Evolutionary conservation across 1,284 basidiomycete species (phyloP).

Genomic region (Rhodotorula sp.): DNA sequence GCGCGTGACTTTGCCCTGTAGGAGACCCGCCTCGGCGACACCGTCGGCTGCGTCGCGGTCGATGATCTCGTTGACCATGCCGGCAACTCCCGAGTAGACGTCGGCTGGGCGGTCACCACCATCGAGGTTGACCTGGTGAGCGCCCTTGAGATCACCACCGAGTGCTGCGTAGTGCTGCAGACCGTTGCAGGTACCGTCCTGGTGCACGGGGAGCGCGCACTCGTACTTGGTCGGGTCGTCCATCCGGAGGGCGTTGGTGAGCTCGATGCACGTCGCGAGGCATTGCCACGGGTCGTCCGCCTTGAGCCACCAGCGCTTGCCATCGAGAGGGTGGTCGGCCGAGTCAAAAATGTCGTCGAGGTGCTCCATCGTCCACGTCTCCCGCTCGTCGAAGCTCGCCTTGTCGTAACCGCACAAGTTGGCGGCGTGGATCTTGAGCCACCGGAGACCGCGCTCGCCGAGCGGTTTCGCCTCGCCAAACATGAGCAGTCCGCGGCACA

Average conservation of each 20-base stretch:
- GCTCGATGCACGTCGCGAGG: slow-evolving; percentile 85
- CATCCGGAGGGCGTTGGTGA: slow-evolving; percentile 72
- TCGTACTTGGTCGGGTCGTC: slow-evolving; percentile 68
- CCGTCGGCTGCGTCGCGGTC: slow-evolving; percentile 56
- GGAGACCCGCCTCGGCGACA: slow-evolving; percentile 60
- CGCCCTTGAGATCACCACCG: slow-evolving; percentile 86
- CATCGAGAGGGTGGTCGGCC: slow-evolving; percentile 79
- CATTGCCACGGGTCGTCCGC: slow-evolving; percentile 99
- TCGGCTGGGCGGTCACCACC: slow-evolving; percentile 85
- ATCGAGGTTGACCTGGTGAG: slow-evolving; percentile 87
- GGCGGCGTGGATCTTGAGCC: slow-evolving; percentile 90
- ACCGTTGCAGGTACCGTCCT: slow-evolving; percentile 98
- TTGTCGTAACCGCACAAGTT: slow-evolving; percentile 96
- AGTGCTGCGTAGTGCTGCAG: slow-evolving; percentile 98
- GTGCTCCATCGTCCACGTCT: slow-evolving; percentile 70
- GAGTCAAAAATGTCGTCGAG: slow-evolving; percentile 78
- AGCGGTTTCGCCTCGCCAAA: slow-evolving; percentile 81
- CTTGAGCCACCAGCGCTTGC: slow-evolving; percentile 67
- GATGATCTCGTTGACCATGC: slow-evolving; percentile 63
- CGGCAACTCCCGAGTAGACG: slow-evolving; percentile 92
- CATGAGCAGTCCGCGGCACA: slow-evolving; percentile 78
- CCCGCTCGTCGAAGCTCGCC: slow-evolving; percentile 87
- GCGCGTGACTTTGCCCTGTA: slow-evolving; percentile 77
- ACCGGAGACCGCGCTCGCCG: slow-evolving; percentile 72
- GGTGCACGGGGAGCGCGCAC: slow-evolving; percentile 86